These are phyloP conservation scores for Colletotrichum sp. DNA, from an alignment of 2,329 filamentous ascomycete genomes.

Conservation along the genomic window DNA sequence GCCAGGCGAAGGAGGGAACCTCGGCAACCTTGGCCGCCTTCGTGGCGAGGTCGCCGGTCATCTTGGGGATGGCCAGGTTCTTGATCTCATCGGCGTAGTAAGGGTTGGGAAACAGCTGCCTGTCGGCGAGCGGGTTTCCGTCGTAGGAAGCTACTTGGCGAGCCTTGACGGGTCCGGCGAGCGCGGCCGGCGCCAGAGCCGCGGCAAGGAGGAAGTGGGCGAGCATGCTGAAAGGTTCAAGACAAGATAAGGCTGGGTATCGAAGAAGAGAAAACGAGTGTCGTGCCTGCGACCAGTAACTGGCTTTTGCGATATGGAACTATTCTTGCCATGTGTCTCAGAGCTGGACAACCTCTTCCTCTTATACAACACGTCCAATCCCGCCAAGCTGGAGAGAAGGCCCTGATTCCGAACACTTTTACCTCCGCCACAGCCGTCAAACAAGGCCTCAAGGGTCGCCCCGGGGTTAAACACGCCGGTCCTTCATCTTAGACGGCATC, in stretches of 20 bases:
- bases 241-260: background rate
- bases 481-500: background rate
- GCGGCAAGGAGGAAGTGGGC: slow-evolving; percentile 12
- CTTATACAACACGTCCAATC: background rate
- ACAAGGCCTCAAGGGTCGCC: background rate
- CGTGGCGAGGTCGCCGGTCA: slow-evolving; percentile 49
- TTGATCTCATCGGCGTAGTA: slow-evolving; percentile 42
- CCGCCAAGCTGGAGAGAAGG: slow-evolving; percentile 6
- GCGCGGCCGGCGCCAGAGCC: slow-evolving; percentile 6
- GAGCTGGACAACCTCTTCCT: background rate
- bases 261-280: background rate
- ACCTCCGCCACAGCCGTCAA: background rate
- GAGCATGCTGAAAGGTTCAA: background rate
- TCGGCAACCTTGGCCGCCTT: slow-evolving; percentile 34
- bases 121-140: slow-evolving; percentile 40
- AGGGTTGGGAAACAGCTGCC: slow-evolving; percentile 40
- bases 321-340: too few relatives aligned
- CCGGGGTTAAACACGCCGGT: background rate
- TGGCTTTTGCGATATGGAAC: too few relatives aligned
- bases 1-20: slow-evolving; percentile 35
- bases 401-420: background rate
- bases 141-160: slow-evolving; percentile 25
- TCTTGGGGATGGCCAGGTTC: slow-evolving; percentile 56
- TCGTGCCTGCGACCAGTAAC: background rate
- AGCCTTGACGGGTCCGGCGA: slow-evolving; percentile 11